These are phyloP conservation scores for Parastagonospora avenae DNA, from an alignment of 2,329 filamentous ascomycete genomes.

Conservation along the genomic window DNA sequence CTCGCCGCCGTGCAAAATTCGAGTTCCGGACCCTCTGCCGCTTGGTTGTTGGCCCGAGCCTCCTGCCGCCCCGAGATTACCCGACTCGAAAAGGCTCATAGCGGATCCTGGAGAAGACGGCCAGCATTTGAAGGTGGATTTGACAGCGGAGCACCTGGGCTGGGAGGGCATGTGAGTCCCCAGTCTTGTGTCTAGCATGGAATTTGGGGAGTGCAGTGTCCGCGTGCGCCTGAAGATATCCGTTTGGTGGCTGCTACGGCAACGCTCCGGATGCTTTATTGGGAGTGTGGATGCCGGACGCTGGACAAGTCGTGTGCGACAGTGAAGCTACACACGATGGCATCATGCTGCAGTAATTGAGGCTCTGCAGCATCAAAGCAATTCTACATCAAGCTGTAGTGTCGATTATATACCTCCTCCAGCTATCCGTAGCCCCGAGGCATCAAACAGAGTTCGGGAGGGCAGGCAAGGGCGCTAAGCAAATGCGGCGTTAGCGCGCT, in stretches of 20 bases:
- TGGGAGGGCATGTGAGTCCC: slow-evolving; percentile 30
- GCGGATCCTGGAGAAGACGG: slow-evolving; percentile 12
- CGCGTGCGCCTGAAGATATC: slow-evolving; percentile 16
- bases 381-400: background rate
- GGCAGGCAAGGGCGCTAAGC: slow-evolving; percentile 16
- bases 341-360: slow-evolving; percentile 1
- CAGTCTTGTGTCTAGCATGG: slow-evolving; percentile 20
- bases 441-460: slow-evolving; percentile 27
- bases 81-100: slow-evolving; percentile 21
- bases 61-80: slow-evolving; percentile 19
- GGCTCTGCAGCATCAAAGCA: background rate
- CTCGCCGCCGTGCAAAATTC: slow-evolving; percentile 22
- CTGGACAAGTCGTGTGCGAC: background rate
- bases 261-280: slow-evolving; percentile 10
- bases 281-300: slow-evolving; percentile 6
- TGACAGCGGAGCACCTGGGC: slow-evolving; percentile 11
- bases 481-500: slow-evolving; percentile 25
- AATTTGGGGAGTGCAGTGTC: slow-evolving; percentile 18
- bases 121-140: slow-evolving; percentile 4
- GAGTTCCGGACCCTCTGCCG: slow-evolving; percentile 16
- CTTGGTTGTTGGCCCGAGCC: slow-evolving; percentile 22
- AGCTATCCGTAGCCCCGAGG: slow-evolving; percentile 26
- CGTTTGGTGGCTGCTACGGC: slow-evolving; percentile 26
- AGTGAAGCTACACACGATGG: background rate
- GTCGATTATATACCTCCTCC: slow-evolving; percentile 8